Evolutionary conservation across 2,329 filamentous ascomycete genomes (phyloP).

Genomic region (Scortechinia acanthostroma): DNA sequence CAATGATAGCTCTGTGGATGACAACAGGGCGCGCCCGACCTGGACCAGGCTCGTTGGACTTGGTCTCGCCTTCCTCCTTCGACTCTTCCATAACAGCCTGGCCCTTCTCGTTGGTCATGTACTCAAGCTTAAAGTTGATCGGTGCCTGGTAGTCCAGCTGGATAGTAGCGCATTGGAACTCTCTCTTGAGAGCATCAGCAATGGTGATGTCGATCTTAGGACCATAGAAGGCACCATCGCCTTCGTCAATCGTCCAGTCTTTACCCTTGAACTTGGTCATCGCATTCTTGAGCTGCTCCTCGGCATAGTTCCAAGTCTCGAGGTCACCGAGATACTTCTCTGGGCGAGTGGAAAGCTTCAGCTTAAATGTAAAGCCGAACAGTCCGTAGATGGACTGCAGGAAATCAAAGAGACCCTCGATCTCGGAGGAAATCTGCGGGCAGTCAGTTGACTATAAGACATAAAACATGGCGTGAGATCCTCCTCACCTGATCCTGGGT

Average conservation of each 20-base stretch:
- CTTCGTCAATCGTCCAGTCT: conserved; percentile 61
- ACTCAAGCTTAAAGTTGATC: conserved; percentile 61
- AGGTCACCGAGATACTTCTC: conserved; percentile 59
- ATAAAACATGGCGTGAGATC: too few relatives aligned
- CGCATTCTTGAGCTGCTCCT: conserved; percentile 51
- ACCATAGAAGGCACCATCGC: conserved; percentile 66
- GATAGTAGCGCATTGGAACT: conserved; percentile 65
- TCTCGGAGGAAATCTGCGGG: conserved; percentile 46
- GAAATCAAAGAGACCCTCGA: conserved; percentile 60
- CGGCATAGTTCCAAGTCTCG: conserved; percentile 59
- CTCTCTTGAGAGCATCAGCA: conserved; percentile 56
- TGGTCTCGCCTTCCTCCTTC: conserved; percentile 8
- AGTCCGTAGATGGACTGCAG: conserved; percentile 57
- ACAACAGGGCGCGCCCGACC: conserved; percentile 42
- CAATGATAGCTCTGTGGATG: conserved; percentile 47
- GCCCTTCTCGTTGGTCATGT: conserved; percentile 46
- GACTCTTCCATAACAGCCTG: conserved; percentile 13
- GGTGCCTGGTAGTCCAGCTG: conserved; percentile 63
- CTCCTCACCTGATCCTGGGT: conserved; percentile 46
- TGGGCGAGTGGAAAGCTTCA: conserved; percentile 64
- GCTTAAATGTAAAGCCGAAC: conserved; percentile 63
- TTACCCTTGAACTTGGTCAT: conserved; percentile 52
- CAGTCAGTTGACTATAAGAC: too few relatives aligned
- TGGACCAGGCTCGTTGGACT: conserved; percentile 14
- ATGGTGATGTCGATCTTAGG: conserved; percentile 49